These are phyloP conservation scores for Gillenia trifoliata DNA, from an alignment of 306 rosid species.

Conservation along the genomic window DNA sequence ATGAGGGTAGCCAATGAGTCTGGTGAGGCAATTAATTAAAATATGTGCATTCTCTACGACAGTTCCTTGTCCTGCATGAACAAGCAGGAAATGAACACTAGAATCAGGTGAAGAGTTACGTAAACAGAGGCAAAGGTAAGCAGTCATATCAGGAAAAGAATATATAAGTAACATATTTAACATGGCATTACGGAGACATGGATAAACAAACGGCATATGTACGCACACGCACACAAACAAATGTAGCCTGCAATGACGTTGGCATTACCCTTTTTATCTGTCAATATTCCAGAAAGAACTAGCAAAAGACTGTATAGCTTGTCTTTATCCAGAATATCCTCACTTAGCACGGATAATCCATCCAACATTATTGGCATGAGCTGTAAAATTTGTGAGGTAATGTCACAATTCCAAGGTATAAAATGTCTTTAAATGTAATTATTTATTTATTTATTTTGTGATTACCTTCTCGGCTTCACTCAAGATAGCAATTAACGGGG, in stretches of 20 bases:
- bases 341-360: slow-evolving; percentile 56
- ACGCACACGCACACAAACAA: neutral
- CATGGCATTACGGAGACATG: neutral
- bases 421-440: neutral
- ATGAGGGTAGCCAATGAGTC: slow-evolving; percentile 65
- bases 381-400: slow-evolving; percentile 49
- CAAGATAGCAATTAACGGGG: slow-evolving; percentile 62
- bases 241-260: neutral
- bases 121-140: neutral
- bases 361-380: slow-evolving; percentile 69
- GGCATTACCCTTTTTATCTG: slow-evolving; percentile 64
- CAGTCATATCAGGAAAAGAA: neutral
- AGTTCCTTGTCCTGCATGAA: slow-evolving; percentile 66
- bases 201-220: neutral
- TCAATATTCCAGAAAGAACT: slow-evolving; percentile 83
- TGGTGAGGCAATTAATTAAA: slow-evolving; percentile 51
- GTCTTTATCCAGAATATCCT: slow-evolving; percentile 61
- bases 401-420: slow-evolving; percentile 14
- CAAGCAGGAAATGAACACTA: slow-evolving; percentile 9
- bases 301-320: slow-evolving; percentile 68
- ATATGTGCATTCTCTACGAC: slow-evolving; percentile 63
- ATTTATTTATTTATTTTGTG: neutral
- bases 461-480: slow-evolving; percentile 74
- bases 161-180: neutral
- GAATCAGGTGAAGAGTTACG: neutral